A percentile compares a stretch with the other conserved stretches of the same genome.
These are phyloP conservation scores for Rhizopogon vesiculosus DNA, from an alignment of 768 basidiomycete genomes.

Conservation along the genomic window DNA sequence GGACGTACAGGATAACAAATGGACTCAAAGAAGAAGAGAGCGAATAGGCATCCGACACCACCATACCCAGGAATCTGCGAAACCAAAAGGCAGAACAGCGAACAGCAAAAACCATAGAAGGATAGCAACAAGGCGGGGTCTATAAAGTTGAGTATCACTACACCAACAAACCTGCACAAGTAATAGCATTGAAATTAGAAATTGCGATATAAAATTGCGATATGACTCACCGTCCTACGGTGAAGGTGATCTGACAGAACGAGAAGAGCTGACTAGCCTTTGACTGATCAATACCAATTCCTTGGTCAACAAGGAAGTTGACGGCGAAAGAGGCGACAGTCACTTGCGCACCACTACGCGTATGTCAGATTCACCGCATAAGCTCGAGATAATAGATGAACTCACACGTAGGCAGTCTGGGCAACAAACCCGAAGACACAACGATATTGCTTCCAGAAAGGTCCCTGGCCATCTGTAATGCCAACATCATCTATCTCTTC, in stretches of 20 bases:
- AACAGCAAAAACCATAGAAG: slow-evolving; percentile 48
- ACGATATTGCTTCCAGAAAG: slow-evolving; percentile 67
- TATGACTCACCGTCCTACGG: slow-evolving; percentile 45
- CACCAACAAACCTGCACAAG: slow-evolving; percentile 51
- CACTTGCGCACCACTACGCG: slow-evolving; percentile 55
- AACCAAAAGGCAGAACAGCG: slow-evolving; percentile 45
- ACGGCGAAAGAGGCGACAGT: slow-evolving; percentile 64
- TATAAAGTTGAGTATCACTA: slow-evolving; percentile 54
- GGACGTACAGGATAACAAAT: slow-evolving; percentile 60
- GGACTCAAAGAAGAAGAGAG: slow-evolving; percentile 71
- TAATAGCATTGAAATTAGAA: slow-evolving; percentile 9
- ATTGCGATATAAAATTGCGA: background rate
- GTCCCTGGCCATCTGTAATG: slow-evolving; percentile 35
- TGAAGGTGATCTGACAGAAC: slow-evolving; percentile 68
- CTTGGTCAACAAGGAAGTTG: slow-evolving; percentile 65
- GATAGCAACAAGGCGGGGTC: slow-evolving; percentile 62
- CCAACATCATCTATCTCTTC: slow-evolving; percentile 43
- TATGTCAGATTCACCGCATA: background rate
- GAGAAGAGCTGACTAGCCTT: slow-evolving; percentile 64
- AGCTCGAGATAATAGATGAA: background rate
- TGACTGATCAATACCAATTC: slow-evolving; percentile 45
- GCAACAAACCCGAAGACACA: slow-evolving; percentile 71
- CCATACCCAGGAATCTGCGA: slow-evolving; percentile 46
- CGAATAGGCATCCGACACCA: slow-evolving; percentile 58
- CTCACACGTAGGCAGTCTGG: slow-evolving; percentile 63